These are phyloP conservation scores for Hemisphaericaspora lyxosophila DNA, from an alignment of 1,139 yeast species.

Conservation along the genomic window DNA sequence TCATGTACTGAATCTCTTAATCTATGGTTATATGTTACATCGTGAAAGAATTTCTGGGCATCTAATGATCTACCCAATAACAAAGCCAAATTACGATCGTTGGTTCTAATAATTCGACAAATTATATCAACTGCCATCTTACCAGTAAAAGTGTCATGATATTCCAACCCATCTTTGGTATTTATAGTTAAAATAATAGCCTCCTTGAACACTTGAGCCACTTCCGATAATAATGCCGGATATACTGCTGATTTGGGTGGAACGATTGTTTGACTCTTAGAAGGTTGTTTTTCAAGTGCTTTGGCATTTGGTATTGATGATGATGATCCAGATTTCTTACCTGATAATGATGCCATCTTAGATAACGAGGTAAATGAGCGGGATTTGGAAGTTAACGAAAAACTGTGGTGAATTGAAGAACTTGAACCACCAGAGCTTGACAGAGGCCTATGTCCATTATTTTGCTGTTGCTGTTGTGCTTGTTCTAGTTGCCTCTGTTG, in stretches of 20 bases:
- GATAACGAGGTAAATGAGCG: conserved; percentile 46
- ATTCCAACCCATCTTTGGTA: conserved; percentile 90
- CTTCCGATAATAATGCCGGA: conserved; percentile 86
- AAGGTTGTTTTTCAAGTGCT: conserved; percentile 32
- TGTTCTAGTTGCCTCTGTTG: conserved; percentile 6
- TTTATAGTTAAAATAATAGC: conserved; percentile 71
- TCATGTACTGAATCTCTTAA: conserved; percentile 85
- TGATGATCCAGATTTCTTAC: conserved; percentile 41
- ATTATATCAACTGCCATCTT: conserved; percentile 89
- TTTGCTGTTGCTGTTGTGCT: conserved; percentile 9
- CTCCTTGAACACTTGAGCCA: conserved; percentile 77
- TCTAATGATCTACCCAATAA: conserved; percentile 89
- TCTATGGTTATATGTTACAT: conserved; percentile 92
- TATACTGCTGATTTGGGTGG: conserved; percentile 61
- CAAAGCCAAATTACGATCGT: conserved; percentile 87
- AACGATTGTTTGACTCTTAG: conserved; percentile 14
- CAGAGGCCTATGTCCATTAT: conserved; percentile 12
- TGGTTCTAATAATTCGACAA: conserved; percentile 80
- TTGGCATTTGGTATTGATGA: conserved; percentile 28
- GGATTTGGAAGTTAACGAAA: conserved; percentile 42
- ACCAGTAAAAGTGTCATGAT: conserved; percentile 94
- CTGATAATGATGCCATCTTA: conserved; percentile 43
- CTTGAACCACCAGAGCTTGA: conserved; percentile 24
- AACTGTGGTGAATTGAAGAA: conserved; percentile 33
- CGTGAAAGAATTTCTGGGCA: conserved; percentile 92